Base-by-base conservation (phyloP, 202 grass and related monocot genomes). In the Schoenoplectus tabernaemontani region DNA sequence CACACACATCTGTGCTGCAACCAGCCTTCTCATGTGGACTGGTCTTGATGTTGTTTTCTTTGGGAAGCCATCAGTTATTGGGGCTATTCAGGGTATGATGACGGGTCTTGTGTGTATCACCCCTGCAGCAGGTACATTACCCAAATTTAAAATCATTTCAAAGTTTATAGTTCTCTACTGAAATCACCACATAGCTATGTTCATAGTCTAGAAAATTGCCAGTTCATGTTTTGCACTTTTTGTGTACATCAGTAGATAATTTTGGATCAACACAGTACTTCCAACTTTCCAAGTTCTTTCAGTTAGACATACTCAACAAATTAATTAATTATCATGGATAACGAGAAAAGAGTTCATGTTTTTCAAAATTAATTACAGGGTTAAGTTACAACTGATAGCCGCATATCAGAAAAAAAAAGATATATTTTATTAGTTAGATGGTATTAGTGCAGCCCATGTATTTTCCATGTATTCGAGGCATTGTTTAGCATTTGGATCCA, bases 41-140 rank as follows among this genome's bases (percentile, higher is more conserved):
- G 89, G 87, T 82, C 82, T 94, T 66, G 91, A 93, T 63, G 86
- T 88, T 81, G 82, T 85, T 83, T 88, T 91, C 88, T 93, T 91
- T 74, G n/a, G 28, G 56, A 93, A 93, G 79, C 91, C 91, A 10
- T 91, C 91, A 5, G 86, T 91, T 37, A 90, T 93, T 39, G 91
- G 91, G 26, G 91, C 91, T 47, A 89, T 93, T 47, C 88, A 93
- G 91, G 91, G 91, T 79, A 93, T 93, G 91, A 93, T 93, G 82
- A 91, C 91, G 4, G 91, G 91, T 0, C 91, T 93, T 85, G 91
- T 93, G 67, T 93, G 91, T 80, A 93, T 93, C 83, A 93, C 91
- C 5, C 91, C 91, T 0, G 91, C 86, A 68, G 91, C 91, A 87
- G 91, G 91, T 93, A 84, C 10, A 16, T 71, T 33, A 17, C 48